Evolutionary conservation across 2,329 filamentous ascomycete genomes (phyloP).

Genomic region (Microcyclospora pomicola): DNA sequence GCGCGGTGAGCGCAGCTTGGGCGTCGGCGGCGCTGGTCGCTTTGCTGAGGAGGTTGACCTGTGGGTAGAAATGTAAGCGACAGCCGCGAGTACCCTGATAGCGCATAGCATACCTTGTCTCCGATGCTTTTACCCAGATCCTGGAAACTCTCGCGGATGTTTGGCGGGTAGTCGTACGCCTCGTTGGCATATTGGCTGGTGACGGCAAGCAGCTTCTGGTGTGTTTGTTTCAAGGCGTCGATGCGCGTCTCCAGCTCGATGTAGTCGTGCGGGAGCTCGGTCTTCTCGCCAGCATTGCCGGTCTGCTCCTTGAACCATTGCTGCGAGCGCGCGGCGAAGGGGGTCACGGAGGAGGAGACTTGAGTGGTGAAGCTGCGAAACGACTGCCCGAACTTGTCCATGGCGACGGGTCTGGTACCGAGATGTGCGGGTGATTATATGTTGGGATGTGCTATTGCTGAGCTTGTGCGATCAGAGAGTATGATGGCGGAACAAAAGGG

Average conservation of each 20-base stretch:
- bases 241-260: conserved; percentile 97
- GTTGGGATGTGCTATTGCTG: too few relatives aligned
- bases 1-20: conserved; percentile 82
- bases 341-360: conserved; percentile 70
- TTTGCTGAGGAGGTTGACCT: conserved; percentile 58
- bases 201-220: conserved; percentile 92
- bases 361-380: conserved; percentile 51
- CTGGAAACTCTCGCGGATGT: conserved; percentile 94
- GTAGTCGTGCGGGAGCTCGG: conserved; percentile 91
- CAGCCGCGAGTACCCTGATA: neutral
- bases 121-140: conserved; percentile 90
- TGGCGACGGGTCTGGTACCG: conserved; percentile 20
- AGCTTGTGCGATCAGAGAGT: too few relatives aligned
- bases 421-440: neutral
- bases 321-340: conserved; percentile 84
- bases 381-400: conserved; percentile 58
- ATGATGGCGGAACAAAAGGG: too few relatives aligned
- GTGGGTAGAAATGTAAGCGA: neutral
- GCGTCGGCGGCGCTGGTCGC: conserved; percentile 82
- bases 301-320: conserved; percentile 98
- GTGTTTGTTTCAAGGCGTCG: conserved; percentile 90
- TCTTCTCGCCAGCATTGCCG: conserved; percentile 92
- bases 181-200: conserved; percentile 91
- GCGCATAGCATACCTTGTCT: conserved; percentile 58
- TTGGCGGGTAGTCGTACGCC: conserved; percentile 83